phyloP scores from a whole-genome alignment of 2,329 filamentous ascomycete genomes.

The Zymoseptoria brevis region DNA sequence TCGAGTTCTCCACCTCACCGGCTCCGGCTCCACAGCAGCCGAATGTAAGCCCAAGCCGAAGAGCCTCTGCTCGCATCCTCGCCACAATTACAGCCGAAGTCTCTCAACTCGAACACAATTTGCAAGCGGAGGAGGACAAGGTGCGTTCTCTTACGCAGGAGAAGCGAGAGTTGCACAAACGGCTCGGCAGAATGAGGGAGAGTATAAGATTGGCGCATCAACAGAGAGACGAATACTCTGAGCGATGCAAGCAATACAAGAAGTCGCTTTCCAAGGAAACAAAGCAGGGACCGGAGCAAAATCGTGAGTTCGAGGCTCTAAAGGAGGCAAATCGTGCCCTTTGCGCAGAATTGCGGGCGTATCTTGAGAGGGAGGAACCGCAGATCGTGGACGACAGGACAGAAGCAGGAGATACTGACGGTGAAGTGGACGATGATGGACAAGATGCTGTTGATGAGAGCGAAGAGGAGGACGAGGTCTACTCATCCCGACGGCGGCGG shows the following conservation, averaged over 20 bases:
- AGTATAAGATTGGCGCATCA: neutral
- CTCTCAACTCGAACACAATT: neutral
- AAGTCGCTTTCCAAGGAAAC: neutral
- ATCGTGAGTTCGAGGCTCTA: neutral
- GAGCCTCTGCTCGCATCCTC: neutral
- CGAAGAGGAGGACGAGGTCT: neutral
- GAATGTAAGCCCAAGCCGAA: neutral
- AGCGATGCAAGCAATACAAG: neutral
- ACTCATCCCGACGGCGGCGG: neutral
- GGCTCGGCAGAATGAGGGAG: neutral
- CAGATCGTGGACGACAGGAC: neutral
- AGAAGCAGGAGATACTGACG: neutral
- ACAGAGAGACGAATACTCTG: neutral
- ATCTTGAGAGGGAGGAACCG: neutral
- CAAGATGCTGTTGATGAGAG: neutral
- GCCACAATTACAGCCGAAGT: neutral
- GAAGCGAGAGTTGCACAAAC: neutral
- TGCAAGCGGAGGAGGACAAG: neutral
- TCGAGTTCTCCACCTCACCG: neutral
- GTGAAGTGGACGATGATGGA: neutral
- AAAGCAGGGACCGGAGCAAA: neutral
- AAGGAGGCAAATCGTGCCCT: neutral
- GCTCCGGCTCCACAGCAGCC: neutral
- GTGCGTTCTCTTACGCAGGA: neutral
- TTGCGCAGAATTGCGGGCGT: neutral